Evolutionary conservation across 176 grass and related monocot species (phyloP).

Genomic region (Eragrostis nindensis): DNA sequence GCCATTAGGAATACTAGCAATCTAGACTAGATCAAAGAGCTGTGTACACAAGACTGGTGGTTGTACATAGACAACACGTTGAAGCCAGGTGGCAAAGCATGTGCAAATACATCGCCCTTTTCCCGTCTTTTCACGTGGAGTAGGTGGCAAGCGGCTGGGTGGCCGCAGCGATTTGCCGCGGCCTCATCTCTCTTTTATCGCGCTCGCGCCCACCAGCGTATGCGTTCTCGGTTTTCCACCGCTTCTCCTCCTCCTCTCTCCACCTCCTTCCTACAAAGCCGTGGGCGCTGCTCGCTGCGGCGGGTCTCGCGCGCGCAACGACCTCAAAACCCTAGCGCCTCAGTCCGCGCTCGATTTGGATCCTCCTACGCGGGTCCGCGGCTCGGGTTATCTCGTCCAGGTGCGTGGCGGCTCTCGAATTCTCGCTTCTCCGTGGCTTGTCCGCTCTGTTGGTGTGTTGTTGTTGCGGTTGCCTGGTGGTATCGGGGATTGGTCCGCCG

Average conservation of each 20-base stretch:
- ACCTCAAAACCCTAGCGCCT: constrained; percentile 33
- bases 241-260: not conserved
- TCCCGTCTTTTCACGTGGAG: not conserved
- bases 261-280: constrained; percentile 34
- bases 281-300: constrained; percentile 46
- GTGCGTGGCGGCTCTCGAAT: constrained; percentile 35
- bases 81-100: not conserved
- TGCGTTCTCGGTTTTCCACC: constrained; percentile 48
- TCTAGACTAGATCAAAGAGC: no score
- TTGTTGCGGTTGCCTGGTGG: no score
- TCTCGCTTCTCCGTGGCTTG: not conserved
- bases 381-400: constrained; percentile 23
- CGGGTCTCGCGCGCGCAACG: constrained; percentile 35
- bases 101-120: constrained; percentile 20
- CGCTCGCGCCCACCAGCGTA: not conserved
- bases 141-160: not conserved
- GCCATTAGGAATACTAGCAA: no score
- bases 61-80: not conserved
- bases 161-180: constrained; percentile 40
- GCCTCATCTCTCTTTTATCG: constrained; percentile 31
- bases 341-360: constrained; percentile 21
- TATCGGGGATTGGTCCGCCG: constrained; percentile 1
- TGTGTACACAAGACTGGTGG: not conserved
- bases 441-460: not conserved
- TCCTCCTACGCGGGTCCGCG: not conserved